A percentile compares a stretch with the other conserved stretches of the same genome.
phyloP scores from a whole-genome alignment of 345 rosid genomes.

The Salix suchowensis region DNA sequence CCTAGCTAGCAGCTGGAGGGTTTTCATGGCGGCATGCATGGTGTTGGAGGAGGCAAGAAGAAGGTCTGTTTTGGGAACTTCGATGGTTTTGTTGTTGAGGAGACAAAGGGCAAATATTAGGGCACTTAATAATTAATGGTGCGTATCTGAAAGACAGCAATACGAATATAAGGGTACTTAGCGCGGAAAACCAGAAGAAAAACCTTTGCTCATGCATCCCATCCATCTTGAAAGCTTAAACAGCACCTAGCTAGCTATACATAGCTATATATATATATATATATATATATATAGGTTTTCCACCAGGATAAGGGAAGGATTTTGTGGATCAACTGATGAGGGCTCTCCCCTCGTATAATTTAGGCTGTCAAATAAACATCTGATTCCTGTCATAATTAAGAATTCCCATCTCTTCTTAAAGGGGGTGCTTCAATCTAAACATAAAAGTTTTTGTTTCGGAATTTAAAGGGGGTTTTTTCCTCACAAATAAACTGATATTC shows the following conservation, averaged over 20 bases:
- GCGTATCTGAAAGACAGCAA: conserved; percentile 30
- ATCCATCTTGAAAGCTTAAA: background rate
- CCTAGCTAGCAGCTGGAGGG: conserved; percentile 16
- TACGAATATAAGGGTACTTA: conserved; percentile 28
- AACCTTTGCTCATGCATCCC: conserved; percentile 14
- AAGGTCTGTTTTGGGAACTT: conserved; percentile 34
- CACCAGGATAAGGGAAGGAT: conserved; percentile 32
- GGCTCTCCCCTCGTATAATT: background rate
- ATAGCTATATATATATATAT: background rate
- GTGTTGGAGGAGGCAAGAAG: conserved; percentile 40
- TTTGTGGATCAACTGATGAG: conserved; percentile 26
- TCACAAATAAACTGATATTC: too few relatives aligned
- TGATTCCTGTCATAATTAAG: too few relatives aligned
- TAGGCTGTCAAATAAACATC: too few relatives aligned
- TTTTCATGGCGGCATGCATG: conserved; percentile 16
- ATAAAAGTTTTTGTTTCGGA: too few relatives aligned
- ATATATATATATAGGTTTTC: background rate
- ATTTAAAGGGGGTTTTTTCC: too few relatives aligned
- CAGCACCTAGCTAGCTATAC: background rate
- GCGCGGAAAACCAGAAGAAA: conserved; percentile 35
- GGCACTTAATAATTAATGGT: conserved; percentile 34
- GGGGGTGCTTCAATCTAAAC: too few relatives aligned
- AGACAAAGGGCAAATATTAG: conserved; percentile 57
- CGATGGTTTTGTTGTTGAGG: conserved; percentile 65
- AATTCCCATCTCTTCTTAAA: too few relatives aligned